Percentiles rank a stretch among this genome's conserved stretches.
Conservation (phyloP, 129 eudicot genomes). For the Arctium minus region DNA sequence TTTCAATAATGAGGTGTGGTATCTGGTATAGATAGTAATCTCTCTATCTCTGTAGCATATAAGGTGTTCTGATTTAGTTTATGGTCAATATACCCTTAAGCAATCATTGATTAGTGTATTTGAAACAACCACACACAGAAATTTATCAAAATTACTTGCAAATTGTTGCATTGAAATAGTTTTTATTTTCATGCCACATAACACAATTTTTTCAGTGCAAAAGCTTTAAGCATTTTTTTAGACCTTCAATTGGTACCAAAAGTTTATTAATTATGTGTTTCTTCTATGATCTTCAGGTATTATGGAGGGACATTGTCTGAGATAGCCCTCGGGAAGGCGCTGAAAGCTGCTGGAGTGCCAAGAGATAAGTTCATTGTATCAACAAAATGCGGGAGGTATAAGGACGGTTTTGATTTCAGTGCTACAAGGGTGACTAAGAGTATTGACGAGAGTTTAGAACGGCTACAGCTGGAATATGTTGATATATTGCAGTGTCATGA, state of each 20-base stretch:
- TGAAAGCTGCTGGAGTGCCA: slow-evolving; percentile 77
- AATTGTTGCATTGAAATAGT: background rate
- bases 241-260: background rate
- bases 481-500: slow-evolving; percentile 96
- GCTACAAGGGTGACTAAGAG: slow-evolving; percentile 81
- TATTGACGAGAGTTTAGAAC: slow-evolving; percentile 83
- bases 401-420: slow-evolving; percentile 91
- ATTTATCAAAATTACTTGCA: background rate
- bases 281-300: slow-evolving; percentile 41
- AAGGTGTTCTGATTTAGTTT: background rate
- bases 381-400: slow-evolving; percentile 88
- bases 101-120: background rate
- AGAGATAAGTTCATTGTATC: slow-evolving; percentile 79
- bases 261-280: background rate
- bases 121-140: background rate
- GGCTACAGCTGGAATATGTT: slow-evolving; percentile 89
- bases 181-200: background rate
- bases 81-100: background rate
- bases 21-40: background rate
- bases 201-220: background rate
- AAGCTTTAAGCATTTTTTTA: background rate
- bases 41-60: background rate
- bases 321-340: slow-evolving; percentile 68
- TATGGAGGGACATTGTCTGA: slow-evolving; percentile 94
- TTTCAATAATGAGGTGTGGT: background rate